Evolutionary conservation across 305 asterid genomes (phyloP).

Genomic region (Coffea humblotiana): DNA sequence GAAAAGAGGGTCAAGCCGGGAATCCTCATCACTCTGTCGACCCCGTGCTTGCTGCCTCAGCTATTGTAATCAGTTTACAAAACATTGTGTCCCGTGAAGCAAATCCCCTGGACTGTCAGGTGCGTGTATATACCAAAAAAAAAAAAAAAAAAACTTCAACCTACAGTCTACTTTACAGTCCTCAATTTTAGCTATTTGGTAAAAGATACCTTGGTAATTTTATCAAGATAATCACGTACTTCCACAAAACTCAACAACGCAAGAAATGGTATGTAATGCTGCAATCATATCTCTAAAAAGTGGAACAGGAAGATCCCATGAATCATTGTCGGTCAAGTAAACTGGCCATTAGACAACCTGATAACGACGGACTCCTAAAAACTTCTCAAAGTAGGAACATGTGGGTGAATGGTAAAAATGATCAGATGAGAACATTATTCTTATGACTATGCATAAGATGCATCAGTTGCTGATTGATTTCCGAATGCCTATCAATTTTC

Average conservation of each 20-base stretch:
- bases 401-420: too few relatives aligned
- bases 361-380: not conserved
- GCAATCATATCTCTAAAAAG: too few relatives aligned
- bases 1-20: constrained; percentile 23
- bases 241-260: not conserved
- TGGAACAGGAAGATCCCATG: not conserved
- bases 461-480: not conserved
- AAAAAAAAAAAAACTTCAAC: not conserved
- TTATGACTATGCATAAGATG: not conserved
- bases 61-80: constrained; percentile 83
- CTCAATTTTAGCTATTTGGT: not conserved
- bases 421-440: too few relatives aligned
- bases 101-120: constrained; percentile 88
- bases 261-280: too few relatives aligned
- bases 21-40: constrained; percentile 43
- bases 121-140: constrained; percentile 11
- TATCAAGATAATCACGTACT: not conserved
- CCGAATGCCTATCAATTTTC: constrained; percentile 1
- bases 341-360: not conserved
- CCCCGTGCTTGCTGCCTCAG: constrained; percentile 80
- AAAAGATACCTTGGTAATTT: not conserved
- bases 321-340: not conserved
- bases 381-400: not conserved
- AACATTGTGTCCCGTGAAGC: constrained; percentile 86
- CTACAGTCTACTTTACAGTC: not conserved